A percentile compares a stretch with the other conserved stretches of the same genome.
Conservation (phyloP, 306 rosid species). For the Castanea sativa region DNA sequence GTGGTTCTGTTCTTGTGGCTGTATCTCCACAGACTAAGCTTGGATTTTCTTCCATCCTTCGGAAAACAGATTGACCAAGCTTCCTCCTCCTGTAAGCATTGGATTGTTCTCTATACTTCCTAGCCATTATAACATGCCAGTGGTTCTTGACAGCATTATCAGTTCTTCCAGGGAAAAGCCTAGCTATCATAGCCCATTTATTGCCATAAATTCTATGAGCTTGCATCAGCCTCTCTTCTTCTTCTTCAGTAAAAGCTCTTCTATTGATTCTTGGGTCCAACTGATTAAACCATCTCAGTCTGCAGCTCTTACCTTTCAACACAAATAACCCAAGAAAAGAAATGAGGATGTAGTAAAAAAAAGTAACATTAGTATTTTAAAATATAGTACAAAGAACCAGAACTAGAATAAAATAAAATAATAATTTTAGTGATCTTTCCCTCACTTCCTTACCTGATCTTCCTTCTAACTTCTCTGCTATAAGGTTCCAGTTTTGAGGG, state of each 20-base stretch:
- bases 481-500: constrained; percentile 98
- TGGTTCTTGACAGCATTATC: constrained; percentile 98
- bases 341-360: background rate
- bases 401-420: background rate
- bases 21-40: constrained; percentile 30
- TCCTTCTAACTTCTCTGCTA: constrained; percentile 93
- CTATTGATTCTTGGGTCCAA: constrained; percentile 95
- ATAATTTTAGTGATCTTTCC: background rate
- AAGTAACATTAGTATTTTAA: background rate
- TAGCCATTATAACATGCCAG: constrained; percentile 99
- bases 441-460: constrained; percentile 74
- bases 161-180: constrained; percentile 95
- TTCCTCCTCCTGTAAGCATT: constrained; percentile 87
- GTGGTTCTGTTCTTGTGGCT: constrained; percentile 22
- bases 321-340: background rate
- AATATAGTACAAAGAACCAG: background rate
- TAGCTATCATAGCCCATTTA: constrained; percentile 99
- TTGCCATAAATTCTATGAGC: constrained; percentile 94
- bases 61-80: constrained; percentile 58
- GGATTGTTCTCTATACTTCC: constrained; percentile 89
- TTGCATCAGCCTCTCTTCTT: constrained; percentile 93
- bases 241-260: constrained; percentile 84
- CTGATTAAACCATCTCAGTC: constrained; percentile 97
- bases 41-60: constrained; percentile 55
- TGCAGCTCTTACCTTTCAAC: constrained; percentile 81